Conservation (phyloP, 345 rosid species). For the Citrus unshiu region DNA sequence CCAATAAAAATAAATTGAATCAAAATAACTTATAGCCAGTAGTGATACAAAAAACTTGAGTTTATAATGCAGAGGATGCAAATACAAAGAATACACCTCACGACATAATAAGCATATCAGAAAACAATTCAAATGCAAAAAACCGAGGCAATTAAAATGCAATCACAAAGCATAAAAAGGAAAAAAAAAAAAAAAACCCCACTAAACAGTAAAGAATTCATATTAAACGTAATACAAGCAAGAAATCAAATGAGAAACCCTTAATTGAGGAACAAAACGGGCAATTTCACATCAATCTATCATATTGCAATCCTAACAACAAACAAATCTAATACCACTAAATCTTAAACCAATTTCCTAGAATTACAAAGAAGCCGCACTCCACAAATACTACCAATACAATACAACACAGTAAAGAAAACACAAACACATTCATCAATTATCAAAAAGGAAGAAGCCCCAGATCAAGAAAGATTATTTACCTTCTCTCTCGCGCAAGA, state of each 20-base stretch:
- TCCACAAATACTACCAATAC: background rate
- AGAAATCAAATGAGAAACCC: background rate
- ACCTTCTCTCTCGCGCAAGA: background rate
- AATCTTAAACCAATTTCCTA: background rate
- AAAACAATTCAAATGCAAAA: background rate
- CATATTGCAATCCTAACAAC: background rate
- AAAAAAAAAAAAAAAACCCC: too few species aligned
- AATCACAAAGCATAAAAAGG: background rate
- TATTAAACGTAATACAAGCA: background rate
- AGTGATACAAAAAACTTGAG: conserved; percentile 1
- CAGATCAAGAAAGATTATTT: background rate
- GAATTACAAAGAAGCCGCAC: background rate
- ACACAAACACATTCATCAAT: background rate
- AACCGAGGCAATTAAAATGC: background rate
- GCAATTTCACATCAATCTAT: background rate
- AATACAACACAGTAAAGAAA: background rate
- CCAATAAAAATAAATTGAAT: background rate
- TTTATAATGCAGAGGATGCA: conserved; percentile 5
- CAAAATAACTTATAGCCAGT: background rate
- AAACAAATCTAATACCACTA: conserved; percentile 10
- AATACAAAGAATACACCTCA: conserved; percentile 7
- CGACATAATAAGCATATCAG: background rate
- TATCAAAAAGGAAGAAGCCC: background rate
- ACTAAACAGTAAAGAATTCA: background rate
- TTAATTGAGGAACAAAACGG: background rate